Evolutionary conservation across 305 asterid species (phyloP).

Genomic region (Fraxinus ornus): DNA sequence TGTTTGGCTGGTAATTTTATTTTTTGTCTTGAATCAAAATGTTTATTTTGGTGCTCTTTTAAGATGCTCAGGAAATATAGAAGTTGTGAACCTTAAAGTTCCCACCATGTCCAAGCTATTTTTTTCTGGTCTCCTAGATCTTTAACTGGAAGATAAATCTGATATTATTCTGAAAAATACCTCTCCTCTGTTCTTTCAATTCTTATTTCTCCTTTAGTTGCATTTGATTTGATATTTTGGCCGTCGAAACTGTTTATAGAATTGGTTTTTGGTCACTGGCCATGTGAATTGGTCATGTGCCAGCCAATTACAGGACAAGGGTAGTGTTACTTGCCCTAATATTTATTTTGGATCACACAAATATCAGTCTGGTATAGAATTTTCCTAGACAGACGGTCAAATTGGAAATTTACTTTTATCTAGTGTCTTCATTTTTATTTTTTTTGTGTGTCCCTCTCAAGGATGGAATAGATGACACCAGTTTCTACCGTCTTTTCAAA

Average conservation of each 20-base stretch:
- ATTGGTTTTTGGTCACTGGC: neutral
- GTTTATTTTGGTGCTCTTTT: neutral
- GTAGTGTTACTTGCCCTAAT: neutral
- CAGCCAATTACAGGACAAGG: neutral
- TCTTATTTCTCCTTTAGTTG: neutral
- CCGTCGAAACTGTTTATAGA: neutral
- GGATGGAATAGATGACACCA: conserved; percentile 92
- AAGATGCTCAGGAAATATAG: neutral
- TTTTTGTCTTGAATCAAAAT: neutral
- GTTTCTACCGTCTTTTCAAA: conserved; percentile 85
- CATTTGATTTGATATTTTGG: neutral
- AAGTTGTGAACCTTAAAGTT: neutral
- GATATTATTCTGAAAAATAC: neutral
- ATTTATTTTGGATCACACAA: neutral
- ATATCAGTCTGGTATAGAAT: neutral
- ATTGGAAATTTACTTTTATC: neutral
- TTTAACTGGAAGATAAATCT: neutral
- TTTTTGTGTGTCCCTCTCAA: conserved; percentile 64
- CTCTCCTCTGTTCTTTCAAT: neutral
- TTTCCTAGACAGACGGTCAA: neutral
- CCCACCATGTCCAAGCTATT: neutral
- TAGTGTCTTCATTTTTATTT: neutral
- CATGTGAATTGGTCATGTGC: neutral
- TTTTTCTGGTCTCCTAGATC: neutral
- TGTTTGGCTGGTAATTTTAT: neutral